Conservation (phyloP, 2,329 filamentous ascomycete species). For the Clarireedia hainanense region DNA sequence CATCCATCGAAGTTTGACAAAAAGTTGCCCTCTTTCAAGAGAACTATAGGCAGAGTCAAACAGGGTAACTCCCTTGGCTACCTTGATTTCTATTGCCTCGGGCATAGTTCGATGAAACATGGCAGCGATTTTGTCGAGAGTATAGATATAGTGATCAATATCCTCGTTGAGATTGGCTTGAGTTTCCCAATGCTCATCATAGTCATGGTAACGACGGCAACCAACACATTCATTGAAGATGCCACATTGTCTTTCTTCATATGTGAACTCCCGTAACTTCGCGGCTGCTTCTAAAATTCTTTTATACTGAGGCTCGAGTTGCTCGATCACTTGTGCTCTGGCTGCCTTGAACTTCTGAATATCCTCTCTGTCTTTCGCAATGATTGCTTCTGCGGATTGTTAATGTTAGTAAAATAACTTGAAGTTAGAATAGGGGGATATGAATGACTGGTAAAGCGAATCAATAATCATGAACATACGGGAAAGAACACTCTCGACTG, state of each 20-base stretch:
- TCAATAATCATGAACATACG: not conserved
- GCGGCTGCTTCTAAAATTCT: conserved; percentile 2
- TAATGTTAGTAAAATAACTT: not conserved
- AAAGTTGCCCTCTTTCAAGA: not conserved
- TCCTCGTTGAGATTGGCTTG: not conserved
- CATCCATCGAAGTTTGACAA: conserved; percentile 6
- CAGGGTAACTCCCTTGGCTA: conserved; percentile 3
- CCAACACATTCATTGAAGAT: conserved; percentile 1
- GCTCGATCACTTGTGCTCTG: not conserved
- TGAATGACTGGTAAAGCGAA: not conserved
- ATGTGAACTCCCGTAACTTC: conserved; percentile 2
- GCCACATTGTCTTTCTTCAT: not conserved
- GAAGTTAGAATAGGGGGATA: not conserved
- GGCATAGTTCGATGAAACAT: conserved; percentile 3
- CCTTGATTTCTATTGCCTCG: not conserved
- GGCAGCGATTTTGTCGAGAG: conserved; percentile 1
- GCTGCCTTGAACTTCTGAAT: conserved; percentile 2
- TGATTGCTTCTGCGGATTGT: not conserved
- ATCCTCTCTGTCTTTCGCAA: conserved; percentile 1
- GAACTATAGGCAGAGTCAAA: not conserved
- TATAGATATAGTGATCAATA: conserved; percentile 8
- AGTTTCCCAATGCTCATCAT: conserved; percentile 1
- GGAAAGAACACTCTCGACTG: conserved; percentile 4
- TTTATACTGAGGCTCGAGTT: conserved; percentile 8
- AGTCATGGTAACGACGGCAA: conserved; percentile 2